A percentile compares a stretch with the other conserved stretches of the same genome.
These are phyloP conservation scores for Acacia acuminata DNA, from an alignment of 306 rosid genomes.

Conservation along the genomic window DNA sequence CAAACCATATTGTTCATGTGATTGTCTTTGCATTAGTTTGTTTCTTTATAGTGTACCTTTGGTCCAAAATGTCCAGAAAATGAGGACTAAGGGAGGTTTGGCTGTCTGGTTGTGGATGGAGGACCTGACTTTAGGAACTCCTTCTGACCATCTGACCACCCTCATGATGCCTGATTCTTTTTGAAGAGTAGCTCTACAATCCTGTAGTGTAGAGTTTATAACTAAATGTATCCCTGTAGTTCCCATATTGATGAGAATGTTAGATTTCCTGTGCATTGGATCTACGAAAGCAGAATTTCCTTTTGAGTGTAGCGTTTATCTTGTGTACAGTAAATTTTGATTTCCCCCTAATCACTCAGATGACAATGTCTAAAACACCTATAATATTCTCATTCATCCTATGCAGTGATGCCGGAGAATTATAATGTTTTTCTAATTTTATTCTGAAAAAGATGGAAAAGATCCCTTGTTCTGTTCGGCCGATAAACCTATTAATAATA, in stretches of 20 bases:
- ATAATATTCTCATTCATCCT: background rate
- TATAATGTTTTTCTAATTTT: background rate
- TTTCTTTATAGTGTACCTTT: slow-evolving; percentile 73
- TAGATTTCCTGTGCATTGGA: background rate
- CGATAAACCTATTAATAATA: background rate
- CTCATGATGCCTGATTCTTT: slow-evolving; percentile 19
- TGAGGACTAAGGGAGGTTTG: slow-evolving; percentile 34
- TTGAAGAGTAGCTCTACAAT: slow-evolving; percentile 28
- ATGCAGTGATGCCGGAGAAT: background rate
- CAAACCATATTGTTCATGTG: slow-evolving; percentile 78
- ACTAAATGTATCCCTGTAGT: slow-evolving; percentile 13
- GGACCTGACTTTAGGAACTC: background rate
- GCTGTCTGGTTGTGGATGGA: slow-evolving; percentile 9
- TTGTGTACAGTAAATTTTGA: background rate
- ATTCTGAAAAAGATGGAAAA: background rate
- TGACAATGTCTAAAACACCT: background rate
- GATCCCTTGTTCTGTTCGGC: background rate
- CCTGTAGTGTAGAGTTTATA: background rate
- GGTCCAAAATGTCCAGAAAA: slow-evolving; percentile 73
- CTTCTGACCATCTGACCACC: slow-evolving; percentile 5
- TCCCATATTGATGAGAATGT: background rate
- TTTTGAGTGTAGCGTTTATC: background rate
- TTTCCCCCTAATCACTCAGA: background rate
- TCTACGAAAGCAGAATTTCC: background rate
- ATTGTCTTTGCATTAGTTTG: slow-evolving; percentile 60